A percentile compares a stretch with the other conserved stretches of the same genome.
Conservation (phyloP, 78 protist species). For the Planoprotostelium fungivorum region DNA sequence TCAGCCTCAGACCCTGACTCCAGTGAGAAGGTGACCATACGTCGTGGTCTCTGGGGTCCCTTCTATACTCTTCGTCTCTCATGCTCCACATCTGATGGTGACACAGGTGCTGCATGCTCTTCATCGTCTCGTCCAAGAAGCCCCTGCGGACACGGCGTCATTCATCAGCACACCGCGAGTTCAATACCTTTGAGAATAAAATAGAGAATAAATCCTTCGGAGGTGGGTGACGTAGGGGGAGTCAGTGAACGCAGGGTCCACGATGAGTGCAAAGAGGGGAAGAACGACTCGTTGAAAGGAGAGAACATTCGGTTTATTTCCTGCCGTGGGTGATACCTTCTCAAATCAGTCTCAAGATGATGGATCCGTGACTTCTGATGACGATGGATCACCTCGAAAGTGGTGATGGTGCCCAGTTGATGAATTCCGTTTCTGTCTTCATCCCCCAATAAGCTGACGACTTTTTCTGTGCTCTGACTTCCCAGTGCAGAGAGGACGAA, state of each 20-base stretch:
- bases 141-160: too few species aligned
- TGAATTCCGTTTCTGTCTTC: too few species aligned
- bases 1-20: background rate
- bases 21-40: background rate
- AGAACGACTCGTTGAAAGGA: background rate
- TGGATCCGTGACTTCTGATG: background rate
- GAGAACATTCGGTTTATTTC: background rate
- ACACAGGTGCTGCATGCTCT: background rate
- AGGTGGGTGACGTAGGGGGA: too few species aligned
- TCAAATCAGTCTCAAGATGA: too few species aligned
- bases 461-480: background rate
- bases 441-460: background rate
- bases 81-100: background rate
- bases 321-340: too few species aligned
- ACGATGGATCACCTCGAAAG: too few species aligned
- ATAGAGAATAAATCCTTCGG: background rate
- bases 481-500: background rate
- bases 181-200: background rate
- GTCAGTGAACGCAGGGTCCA: too few species aligned
- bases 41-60: background rate
- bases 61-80: background rate
- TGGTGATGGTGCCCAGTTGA: too few species aligned
- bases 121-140: too few species aligned
- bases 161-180: background rate
- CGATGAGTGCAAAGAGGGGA: too few species aligned